Base-by-base conservation (phyloP, 2,329 filamentous ascomycete genomes). In the Ophiostoma sp. region DNA sequence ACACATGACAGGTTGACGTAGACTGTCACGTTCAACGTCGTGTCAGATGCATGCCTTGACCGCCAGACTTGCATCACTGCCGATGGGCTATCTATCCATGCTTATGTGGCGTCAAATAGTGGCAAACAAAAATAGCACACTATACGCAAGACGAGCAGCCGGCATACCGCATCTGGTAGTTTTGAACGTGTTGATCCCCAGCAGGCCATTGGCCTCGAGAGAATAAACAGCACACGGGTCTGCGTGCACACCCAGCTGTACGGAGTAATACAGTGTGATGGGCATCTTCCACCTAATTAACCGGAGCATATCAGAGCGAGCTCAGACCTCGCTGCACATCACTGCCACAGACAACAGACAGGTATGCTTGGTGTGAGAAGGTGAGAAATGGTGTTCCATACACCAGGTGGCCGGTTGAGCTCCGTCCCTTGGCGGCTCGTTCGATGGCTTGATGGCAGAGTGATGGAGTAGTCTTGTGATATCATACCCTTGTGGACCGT, bases 401-500 rank as follows among this genome's bases (percentile, higher is more conserved):
- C 27, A 16, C 55, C 55, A 60, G 55, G 55, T 60, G 55, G 55
- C 55, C 38, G 55, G 55, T 60, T 16, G 55, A 14, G 27, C 55
- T 3, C 49, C 49, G 12, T 55, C 18, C n/a, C 49, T 55, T 55
- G 49, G 49, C 49, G 18, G 27, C n/a, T 55, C 8, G 49, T 27
- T 27, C 27, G 27, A 27, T 27, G 27, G 27, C 27, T 27, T n/a
- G 27, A 55, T 55, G 16, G 49, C 49, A 55, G 49, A 27, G 18
- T 36, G 49, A 55, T 55, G 18, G 18, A 55, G 49, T 27, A 55
- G 18, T 55, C 47, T 18, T 52, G 45, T 47, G 45, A 47, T 27
- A 27, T 27, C 27, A 27, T 27, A 27, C 27, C 27, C 27, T 27
- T 27, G 27, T 27, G 27, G 27, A 27, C 27, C 27, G 27, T 27